These are phyloP conservation scores for Agrocybe praecox DNA, from an alignment of 768 basidiomycete genomes.

Conservation along the genomic window DNA sequence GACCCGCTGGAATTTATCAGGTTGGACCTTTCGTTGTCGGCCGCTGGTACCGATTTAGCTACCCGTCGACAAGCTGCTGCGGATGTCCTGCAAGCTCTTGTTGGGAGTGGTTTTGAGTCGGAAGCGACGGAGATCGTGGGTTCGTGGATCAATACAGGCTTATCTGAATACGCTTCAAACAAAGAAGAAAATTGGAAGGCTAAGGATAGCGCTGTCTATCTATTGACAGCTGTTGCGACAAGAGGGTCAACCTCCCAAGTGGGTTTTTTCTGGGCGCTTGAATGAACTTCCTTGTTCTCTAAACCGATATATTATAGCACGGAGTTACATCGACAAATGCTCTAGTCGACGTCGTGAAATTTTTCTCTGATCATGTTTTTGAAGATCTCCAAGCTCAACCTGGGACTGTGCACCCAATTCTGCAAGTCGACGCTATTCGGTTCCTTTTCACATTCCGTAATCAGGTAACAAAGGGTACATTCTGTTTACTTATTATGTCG, in stretches of 20 bases:
- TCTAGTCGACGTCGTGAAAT: slow-evolving; percentile 91
- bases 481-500: neutral
- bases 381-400: slow-evolving; percentile 76
- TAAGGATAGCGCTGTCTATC: slow-evolving; percentile 92
- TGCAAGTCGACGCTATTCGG: slow-evolving; percentile 96
- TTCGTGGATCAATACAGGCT: slow-evolving; percentile 77
- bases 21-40: slow-evolving; percentile 74
- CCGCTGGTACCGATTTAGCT: slow-evolving; percentile 65
- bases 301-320: slow-evolving; percentile 47
- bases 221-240: slow-evolving; percentile 92
- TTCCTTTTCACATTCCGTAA: slow-evolving; percentile 96
- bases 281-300: neutral
- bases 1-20: slow-evolving; percentile 96
- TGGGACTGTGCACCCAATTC: slow-evolving; percentile 79
- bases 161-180: slow-evolving; percentile 69
- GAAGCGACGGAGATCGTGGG: slow-evolving; percentile 89
- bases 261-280: slow-evolving; percentile 16
- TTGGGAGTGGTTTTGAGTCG: slow-evolving; percentile 75
- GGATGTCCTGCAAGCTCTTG: slow-evolving; percentile 92
- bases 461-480: slow-evolving; percentile 55
- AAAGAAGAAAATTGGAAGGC: slow-evolving; percentile 75
- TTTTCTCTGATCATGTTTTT: slow-evolving; percentile 92
- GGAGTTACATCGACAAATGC: slow-evolving; percentile 94
- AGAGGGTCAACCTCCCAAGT: slow-evolving; percentile 87
- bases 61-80: slow-evolving; percentile 93